Evolutionary conservation across 1,284 basidiomycete genomes (phyloP), one percentile per base, ranked within the genome.

Genomic region (Tilletia setariae): DNA sequence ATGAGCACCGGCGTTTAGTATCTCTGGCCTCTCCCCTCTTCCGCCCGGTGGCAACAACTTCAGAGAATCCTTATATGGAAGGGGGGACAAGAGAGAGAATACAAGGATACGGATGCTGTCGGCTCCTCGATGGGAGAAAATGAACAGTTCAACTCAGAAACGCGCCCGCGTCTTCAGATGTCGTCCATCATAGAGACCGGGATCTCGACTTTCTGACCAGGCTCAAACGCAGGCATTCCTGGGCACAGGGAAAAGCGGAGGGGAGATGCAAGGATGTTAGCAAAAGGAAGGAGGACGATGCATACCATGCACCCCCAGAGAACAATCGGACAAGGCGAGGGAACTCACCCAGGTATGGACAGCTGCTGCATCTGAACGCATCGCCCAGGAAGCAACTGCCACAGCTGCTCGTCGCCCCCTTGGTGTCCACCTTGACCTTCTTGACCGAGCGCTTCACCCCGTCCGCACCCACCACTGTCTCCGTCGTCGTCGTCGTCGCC

Each of bases 301-400:
- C n/a, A n/a, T n/a, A n/a, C n/a, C n/a, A n/a, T n/a, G n/a, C n/a
- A n/a, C n/a, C n/a, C n/a, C n/a, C n/a, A n/a, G n/a, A n/a, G n/a
- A n/a, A n/a, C n/a, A n/a, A n/a, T n/a, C n/a, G n/a, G 66, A 21
- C 53, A 42, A 66, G 69, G 11, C 23, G 62, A 35, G 19, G 8
- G 4, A 49, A 87, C 90, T 75, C 75, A 95, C 94, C 95, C 63
- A 94, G 86, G 84, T 97, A 99, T 32, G 95, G 96, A 83, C 95
- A 99, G 69, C 91, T 89, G 21, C 89, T 90, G 84, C 95, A 99
- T 76, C 95, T 86, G 85, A 99, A 99, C 0, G 95, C 96, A 84
- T 99, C 95, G 11, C 95, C 96, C 64, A 98, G 85, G 86, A 93
- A 98, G 85, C 95, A 99, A 84, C 87, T 96, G n/a, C 94, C 94